phyloP scores from a whole-genome alignment of 2,329 filamentous ascomycete genomes.

The Iodosphaeria phyllophila region DNA sequence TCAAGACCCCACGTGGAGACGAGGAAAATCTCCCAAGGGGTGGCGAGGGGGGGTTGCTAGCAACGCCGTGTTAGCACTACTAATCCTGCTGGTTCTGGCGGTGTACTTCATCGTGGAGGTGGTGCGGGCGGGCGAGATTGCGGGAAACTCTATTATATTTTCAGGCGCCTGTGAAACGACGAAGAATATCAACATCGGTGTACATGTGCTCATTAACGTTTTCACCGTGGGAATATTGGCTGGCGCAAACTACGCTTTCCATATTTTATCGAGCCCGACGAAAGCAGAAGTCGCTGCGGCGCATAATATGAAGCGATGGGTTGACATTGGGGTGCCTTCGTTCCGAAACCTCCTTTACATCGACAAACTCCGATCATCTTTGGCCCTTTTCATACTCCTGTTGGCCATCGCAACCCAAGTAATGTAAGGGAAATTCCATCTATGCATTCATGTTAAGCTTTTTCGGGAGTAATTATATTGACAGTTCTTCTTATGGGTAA shows the following conservation, averaged over 20 bases:
- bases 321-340: conserved; percentile 35
- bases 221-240: conserved; percentile 23
- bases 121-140: conserved; percentile 14
- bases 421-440: conserved; percentile 21
- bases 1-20: conserved; percentile 13
- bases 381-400: conserved; percentile 20
- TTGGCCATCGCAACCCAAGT: conserved; percentile 26
- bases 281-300: conserved; percentile 26
- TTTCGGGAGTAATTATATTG: neutral
- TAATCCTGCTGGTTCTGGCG: conserved; percentile 18
- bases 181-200: conserved; percentile 17
- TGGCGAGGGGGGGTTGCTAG: conserved; percentile 29
- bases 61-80: conserved; percentile 20
- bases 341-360: conserved; percentile 27
- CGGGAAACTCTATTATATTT: conserved; percentile 18
- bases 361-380: conserved; percentile 17
- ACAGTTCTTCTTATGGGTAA: neutral
- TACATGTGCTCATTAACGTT: conserved; percentile 25
- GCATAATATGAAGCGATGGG: conserved; percentile 25
- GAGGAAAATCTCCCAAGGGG: conserved; percentile 17
- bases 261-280: conserved; percentile 34
- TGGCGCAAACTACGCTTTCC: conserved; percentile 32
- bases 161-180: conserved; percentile 19
- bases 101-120: conserved; percentile 19
- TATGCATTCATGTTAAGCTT: neutral